Evolutionary conservation across 1,284 basidiomycete genomes (phyloP).

Genomic region (Puccinia hordei): DNA sequence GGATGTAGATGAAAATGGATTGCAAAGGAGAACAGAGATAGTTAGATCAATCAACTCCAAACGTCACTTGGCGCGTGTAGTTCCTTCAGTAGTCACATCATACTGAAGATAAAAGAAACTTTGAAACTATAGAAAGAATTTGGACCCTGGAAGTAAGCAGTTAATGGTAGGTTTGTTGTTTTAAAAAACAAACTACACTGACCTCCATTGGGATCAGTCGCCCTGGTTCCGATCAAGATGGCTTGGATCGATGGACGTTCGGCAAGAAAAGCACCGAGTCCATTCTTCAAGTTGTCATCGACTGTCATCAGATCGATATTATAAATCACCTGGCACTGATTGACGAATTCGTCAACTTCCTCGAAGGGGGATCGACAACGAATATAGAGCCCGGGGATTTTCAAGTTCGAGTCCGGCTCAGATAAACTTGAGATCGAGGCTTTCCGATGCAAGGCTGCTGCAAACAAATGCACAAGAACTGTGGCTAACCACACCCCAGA

Average conservation of each 20-base stretch:
- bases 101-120: background rate
- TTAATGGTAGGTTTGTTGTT: too few species aligned
- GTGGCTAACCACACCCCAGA: constrained; percentile 68
- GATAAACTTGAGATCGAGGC: constrained; percentile 49
- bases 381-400: constrained; percentile 81
- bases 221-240: constrained; percentile 83
- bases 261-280: constrained; percentile 73
- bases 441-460: constrained; percentile 63
- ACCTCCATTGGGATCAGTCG: constrained; percentile 84
- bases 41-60: background rate
- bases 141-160: too few species aligned
- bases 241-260: constrained; percentile 65
- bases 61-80: background rate
- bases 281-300: constrained; percentile 78
- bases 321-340: constrained; percentile 69
- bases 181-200: too few species aligned
- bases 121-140: background rate
- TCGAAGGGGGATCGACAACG: constrained; percentile 84
- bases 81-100: background rate
- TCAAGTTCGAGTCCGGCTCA: constrained; percentile 58
- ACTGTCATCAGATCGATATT: constrained; percentile 76
- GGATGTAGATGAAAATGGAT: background rate
- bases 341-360: constrained; percentile 80
- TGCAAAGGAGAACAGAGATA: background rate
- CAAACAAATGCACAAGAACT: constrained; percentile 85